Conservation (phyloP, 2,329 filamentous ascomycete species). For the Colletotrichum eleusines region DNA sequence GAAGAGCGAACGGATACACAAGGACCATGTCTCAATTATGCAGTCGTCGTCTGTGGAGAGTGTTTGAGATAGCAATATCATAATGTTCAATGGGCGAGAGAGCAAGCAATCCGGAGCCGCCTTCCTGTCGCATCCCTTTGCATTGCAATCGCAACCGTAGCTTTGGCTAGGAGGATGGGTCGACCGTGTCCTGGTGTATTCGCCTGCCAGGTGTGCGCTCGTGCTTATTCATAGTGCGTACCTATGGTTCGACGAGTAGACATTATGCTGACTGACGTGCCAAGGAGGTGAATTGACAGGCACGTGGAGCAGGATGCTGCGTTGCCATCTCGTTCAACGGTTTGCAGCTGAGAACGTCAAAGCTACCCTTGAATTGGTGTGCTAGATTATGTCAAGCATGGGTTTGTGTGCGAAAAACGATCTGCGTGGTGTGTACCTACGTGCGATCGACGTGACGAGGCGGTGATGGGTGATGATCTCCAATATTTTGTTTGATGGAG, state of each 20-base stretch:
- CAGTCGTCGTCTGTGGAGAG: neutral
- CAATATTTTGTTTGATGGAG: conserved; percentile 24
- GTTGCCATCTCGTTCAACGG: neutral
- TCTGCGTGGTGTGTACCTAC: neutral
- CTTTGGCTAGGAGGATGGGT: neutral
- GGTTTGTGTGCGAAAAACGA: conserved; percentile 1
- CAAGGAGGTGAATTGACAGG: neutral
- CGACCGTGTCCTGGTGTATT: no score
- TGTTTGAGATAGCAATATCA: neutral
- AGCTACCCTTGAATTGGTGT: neutral
- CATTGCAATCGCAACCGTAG: neutral
- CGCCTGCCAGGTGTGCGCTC: neutral
- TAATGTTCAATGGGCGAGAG: neutral
- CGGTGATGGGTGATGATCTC: neutral
- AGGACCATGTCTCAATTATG: neutral
- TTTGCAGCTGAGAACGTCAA: neutral
- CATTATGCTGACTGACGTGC: neutral
- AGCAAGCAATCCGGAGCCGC: neutral
- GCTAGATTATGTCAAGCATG: conserved; percentile 8
- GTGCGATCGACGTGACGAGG: conserved; percentile 15
- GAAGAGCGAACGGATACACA: neutral
- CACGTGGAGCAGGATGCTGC: neutral
- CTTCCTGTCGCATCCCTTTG: neutral
- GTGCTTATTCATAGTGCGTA: neutral
- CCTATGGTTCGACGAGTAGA: neutral